Percentiles rank a stretch among this genome's conserved stretches.
phyloP scores from a whole-genome alignment of 164 flowering plant species.

The Warburgia ugandensis region DNA sequence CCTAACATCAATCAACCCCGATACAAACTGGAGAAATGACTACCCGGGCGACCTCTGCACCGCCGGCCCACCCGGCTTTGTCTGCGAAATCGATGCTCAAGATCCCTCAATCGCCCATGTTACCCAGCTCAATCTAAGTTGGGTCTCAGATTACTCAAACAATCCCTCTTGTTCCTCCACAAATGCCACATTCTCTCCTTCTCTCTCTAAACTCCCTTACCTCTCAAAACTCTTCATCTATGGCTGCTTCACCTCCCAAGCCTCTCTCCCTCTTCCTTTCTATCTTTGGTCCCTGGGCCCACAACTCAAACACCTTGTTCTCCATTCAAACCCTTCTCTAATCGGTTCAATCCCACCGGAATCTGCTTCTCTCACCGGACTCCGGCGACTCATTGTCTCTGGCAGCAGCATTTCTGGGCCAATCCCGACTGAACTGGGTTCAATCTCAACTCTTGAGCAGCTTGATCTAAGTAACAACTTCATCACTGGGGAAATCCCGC shows the following conservation, averaged over 20 bases:
- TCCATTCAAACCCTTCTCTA: conserved; percentile 6
- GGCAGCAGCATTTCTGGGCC: conserved; percentile 4
- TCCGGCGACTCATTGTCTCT: conserved; percentile 8
- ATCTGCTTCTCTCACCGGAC: not conserved
- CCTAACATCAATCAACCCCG: conserved; percentile 5
- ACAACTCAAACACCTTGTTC: conserved; percentile 10
- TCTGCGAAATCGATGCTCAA: conserved; percentile 5
- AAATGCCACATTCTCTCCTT: conserved; percentile 12
- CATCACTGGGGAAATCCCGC: not conserved
- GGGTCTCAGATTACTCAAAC: conserved; percentile 14
- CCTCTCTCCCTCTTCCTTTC: conserved; percentile 1
- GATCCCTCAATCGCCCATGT: conserved; percentile 4
- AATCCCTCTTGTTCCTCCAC: conserved; percentile 9
- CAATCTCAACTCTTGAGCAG: conserved; percentile 1
- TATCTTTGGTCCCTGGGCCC: conserved; percentile 10
- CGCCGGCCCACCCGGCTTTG: conserved; percentile 12
- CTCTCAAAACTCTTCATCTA: conserved; percentile 13
- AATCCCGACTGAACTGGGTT: conserved; percentile 1
- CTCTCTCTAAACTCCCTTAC: conserved; percentile 7
- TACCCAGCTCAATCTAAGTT: conserved; percentile 10
- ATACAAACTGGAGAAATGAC: conserved; percentile 4
- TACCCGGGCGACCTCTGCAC: conserved; percentile 8
- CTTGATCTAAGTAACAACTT: conserved; percentile 11
- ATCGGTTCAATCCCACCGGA: conserved; percentile 1
- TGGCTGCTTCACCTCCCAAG: conserved; percentile 8